Percentiles rank a stretch among this genome's conserved stretches.
Evolutionary conservation across 352 stramenopile species (phyloP).

Genomic region (Pythium phragmitis): DNA sequence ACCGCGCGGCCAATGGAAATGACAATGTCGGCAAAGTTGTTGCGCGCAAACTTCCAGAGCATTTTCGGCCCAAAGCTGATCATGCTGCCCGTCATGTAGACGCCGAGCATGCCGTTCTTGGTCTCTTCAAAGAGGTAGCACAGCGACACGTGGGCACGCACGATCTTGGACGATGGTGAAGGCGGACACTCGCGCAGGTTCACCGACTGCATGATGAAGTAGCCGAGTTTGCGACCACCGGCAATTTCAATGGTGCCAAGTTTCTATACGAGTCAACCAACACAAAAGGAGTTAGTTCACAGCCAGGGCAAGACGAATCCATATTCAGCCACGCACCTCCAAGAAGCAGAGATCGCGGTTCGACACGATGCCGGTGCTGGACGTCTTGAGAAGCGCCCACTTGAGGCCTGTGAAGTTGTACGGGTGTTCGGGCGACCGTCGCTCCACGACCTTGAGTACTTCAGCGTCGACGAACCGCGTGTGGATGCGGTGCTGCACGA

Average conservation of each 20-base stretch:
- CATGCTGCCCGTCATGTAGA: slow-evolving; percentile 26
- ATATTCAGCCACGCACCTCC: slow-evolving; percentile 5
- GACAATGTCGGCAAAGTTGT: slow-evolving; percentile 22
- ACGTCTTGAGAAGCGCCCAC: slow-evolving; percentile 21
- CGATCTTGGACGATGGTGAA: background rate
- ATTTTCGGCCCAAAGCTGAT: slow-evolving; percentile 8
- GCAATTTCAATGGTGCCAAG: slow-evolving; percentile 12
- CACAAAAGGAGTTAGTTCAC: background rate
- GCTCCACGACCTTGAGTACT: slow-evolving; percentile 23
- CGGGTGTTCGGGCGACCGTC: slow-evolving; percentile 12
- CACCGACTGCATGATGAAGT: slow-evolving; percentile 25
- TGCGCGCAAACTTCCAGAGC: slow-evolving; percentile 12
- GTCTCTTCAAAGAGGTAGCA: slow-evolving; percentile 31
- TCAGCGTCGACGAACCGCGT: slow-evolving; percentile 20
- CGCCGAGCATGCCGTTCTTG: slow-evolving; percentile 15
- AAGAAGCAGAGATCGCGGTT: slow-evolving; percentile 27
- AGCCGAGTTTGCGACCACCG: slow-evolving; percentile 22
- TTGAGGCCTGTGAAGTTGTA: slow-evolving; percentile 26
- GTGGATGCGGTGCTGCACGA: slow-evolving; percentile 23
- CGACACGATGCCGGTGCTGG: slow-evolving; percentile 16
- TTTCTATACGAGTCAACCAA: slow-evolving; percentile 17
- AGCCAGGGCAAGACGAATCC: background rate
- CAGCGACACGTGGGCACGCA: slow-evolving; percentile 19
- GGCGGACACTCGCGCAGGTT: slow-evolving; percentile 23
- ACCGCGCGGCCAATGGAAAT: slow-evolving; percentile 15